Evolutionary conservation across 768 basidiomycete genomes (phyloP), one percentile per base, ranked within the genome.

Genomic region (Holtermanniella nyarrowii): DNA sequence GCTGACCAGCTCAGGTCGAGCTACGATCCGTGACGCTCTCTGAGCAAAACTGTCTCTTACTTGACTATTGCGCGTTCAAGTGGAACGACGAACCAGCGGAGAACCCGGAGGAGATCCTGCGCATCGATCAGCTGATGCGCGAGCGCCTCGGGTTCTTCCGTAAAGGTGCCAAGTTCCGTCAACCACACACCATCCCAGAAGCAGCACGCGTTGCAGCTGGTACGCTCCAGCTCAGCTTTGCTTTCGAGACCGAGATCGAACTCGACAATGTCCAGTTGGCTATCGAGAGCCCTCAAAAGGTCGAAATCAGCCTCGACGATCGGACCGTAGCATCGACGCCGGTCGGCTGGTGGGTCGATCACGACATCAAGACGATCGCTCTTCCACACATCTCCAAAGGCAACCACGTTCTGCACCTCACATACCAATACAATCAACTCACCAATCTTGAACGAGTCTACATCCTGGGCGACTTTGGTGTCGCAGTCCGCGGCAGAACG

Each of bases 261-360:
- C 49, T 56, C 4, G n/a, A n/a, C n/a, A 18, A 20, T 21, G 50
- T 42, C 13, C 10, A 40, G 21, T 42, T 63, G 14, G 62, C 62
- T 2, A 49, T 63, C 18, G 62, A 63, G 42, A 44, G 31, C 25
- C 46, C 54, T 2, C 51, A 58, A 12, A 44, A 42, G 16, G 52
- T 57, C 0, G 49, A 57, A 21, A 51, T 58, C 4, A 22, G 5
- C 11, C 37, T 64, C 12, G 56, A 64, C 43, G 60, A 51, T 3
- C 23, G 50, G 22, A 20, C 23, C 16, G 49, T 61, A 16, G 25
- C 47, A 4, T 27, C 55, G 5, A 43, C 26, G 4, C 18, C 52
- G 3, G 42, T 16, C 3, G 60, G 57, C 16, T 64, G 62, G 62
- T 64, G 60, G 57, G 58, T 59, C 3, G 62, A 64, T 47, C 50